phyloP scores from a whole-genome alignment of 768 basidiomycete genomes.

The Rhizopogon vesiculosus region DNA sequence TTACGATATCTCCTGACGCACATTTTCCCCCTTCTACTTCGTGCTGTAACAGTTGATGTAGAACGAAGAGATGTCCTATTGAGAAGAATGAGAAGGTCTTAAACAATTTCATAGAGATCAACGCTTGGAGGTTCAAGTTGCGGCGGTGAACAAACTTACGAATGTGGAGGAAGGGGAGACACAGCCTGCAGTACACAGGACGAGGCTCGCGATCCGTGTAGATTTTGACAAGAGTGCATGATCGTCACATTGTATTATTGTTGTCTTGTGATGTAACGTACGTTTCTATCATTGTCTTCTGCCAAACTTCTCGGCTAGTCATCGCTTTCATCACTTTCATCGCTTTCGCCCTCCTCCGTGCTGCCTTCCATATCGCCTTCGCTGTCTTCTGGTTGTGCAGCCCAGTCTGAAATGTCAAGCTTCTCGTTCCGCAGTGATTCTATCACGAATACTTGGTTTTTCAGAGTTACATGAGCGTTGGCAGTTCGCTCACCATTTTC shows the following conservation, averaged over 20 bases:
- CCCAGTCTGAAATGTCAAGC: slow-evolving; percentile 54
- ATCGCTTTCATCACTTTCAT: slow-evolving; percentile 10
- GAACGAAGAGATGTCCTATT: slow-evolving; percentile 87
- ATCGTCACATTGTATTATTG: too few relatives aligned
- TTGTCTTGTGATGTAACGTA: not conserved
- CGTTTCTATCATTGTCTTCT: not conserved
- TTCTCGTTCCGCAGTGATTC: slow-evolving; percentile 54
- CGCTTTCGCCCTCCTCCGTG: slow-evolving; percentile 11
- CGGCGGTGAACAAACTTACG: slow-evolving; percentile 72
- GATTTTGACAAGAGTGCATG: not conserved
- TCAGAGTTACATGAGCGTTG: not conserved
- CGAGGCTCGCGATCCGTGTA: not conserved
- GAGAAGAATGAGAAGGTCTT: slow-evolving; percentile 91
- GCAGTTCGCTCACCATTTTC: slow-evolving; percentile 43
- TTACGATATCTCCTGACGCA: slow-evolving; percentile 83
- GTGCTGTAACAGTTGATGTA: slow-evolving; percentile 96
- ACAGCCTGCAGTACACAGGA: slow-evolving; percentile 43
- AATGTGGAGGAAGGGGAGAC: slow-evolving; percentile 75
- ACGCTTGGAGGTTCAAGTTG: slow-evolving; percentile 55
- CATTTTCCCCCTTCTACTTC: slow-evolving; percentile 75
- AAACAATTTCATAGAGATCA: slow-evolving; percentile 43
- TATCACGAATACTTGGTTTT: slow-evolving; percentile 16
- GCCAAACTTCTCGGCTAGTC: not conserved
- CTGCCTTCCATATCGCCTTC: slow-evolving; percentile 12
- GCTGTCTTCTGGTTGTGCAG: slow-evolving; percentile 28